Evolutionary conservation across 352 stramenopile genomes (phyloP).

Genomic region (Aphanomyces invadans): DNA sequence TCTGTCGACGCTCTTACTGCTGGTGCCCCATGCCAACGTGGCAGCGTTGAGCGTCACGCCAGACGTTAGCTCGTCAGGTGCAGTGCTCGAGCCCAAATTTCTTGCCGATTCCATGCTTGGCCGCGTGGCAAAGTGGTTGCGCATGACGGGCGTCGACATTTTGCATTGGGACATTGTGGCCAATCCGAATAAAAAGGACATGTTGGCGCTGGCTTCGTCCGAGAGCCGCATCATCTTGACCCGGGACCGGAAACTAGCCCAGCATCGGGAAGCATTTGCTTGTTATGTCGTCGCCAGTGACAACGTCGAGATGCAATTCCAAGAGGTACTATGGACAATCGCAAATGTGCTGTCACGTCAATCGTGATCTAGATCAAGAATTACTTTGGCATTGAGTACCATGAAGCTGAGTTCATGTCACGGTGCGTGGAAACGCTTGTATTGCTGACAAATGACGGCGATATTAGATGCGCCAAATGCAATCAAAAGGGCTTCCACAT

Average conservation of each 20-base stretch:
- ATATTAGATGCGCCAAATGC: conserved; percentile 54
- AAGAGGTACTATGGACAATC: too few relatives aligned
- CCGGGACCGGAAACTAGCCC: conserved; percentile 61
- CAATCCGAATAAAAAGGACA: conserved; percentile 24
- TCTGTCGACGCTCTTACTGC: neutral
- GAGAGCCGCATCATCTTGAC: conserved; percentile 73
- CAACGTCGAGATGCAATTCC: conserved; percentile 60
- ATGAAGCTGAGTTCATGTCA: conserved; percentile 66
- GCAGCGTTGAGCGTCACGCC: neutral
- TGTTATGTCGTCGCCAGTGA: conserved; percentile 72
- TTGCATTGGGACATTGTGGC: conserved; percentile 44
- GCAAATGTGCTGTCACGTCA: too few relatives aligned
- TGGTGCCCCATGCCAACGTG: neutral
- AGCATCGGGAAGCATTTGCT: conserved; percentile 52
- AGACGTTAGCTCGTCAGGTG: neutral
- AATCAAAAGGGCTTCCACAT: conserved; percentile 57
- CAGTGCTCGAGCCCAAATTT: conserved; percentile 44
- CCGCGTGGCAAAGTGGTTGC: conserved; percentile 65
- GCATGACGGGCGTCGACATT: conserved; percentile 66
- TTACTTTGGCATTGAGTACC: conserved; percentile 55
- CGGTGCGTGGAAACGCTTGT: neutral
- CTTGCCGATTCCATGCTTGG: conserved; percentile 68
- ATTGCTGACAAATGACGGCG: too few relatives aligned
- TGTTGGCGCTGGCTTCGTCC: conserved; percentile 41
- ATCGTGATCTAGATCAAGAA: conserved; percentile 40